These are phyloP conservation scores for Jatropha podagrica DNA, from an alignment of 441 rosid species.

Conservation along the genomic window DNA sequence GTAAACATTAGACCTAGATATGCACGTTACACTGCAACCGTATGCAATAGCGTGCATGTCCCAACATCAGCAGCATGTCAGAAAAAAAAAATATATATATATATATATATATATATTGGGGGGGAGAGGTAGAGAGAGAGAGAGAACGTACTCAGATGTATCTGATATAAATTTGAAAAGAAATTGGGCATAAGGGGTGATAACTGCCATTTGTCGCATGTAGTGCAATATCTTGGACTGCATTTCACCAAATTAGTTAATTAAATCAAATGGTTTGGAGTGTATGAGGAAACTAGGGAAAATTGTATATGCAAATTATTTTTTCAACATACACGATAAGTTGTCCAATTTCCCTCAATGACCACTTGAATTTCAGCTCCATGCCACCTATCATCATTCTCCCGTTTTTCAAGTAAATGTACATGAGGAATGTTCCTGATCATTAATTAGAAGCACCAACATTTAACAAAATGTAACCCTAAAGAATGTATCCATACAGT, in stretches of 20 bases:
- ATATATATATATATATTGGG: neutral
- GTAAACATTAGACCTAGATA: no score
- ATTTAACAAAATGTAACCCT: neutral
- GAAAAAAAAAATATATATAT: no score
- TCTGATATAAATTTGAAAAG: slow-evolving; percentile 81
- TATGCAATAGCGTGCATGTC: neutral
- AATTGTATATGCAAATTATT: neutral
- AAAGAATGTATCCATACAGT: neutral
- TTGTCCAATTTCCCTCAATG: slow-evolving; percentile 99
- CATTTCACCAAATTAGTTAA: slow-evolving; percentile 18
- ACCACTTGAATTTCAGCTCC: slow-evolving; percentile 96
- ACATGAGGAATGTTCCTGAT: slow-evolving; percentile 92
- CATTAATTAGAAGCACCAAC: slow-evolving; percentile 17
- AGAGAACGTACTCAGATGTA: slow-evolving; percentile 66
- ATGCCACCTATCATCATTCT: slow-evolving; percentile 71
- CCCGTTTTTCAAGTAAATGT: slow-evolving; percentile 83
- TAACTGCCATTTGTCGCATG: slow-evolving; percentile 99
- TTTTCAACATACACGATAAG: slow-evolving; percentile 70
- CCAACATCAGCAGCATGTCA: no score
- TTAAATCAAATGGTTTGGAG: slow-evolving; percentile 1
- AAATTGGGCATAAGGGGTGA: slow-evolving; percentile 96
- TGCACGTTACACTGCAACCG: no score
- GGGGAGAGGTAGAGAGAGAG: slow-evolving; percentile 21
- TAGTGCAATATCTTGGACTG: slow-evolving; percentile 98
- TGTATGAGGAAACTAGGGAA: slow-evolving; percentile 4